Base-by-base conservation (phyloP, 768 basidiomycete species). In the Psilocybe cubensis region DNA sequence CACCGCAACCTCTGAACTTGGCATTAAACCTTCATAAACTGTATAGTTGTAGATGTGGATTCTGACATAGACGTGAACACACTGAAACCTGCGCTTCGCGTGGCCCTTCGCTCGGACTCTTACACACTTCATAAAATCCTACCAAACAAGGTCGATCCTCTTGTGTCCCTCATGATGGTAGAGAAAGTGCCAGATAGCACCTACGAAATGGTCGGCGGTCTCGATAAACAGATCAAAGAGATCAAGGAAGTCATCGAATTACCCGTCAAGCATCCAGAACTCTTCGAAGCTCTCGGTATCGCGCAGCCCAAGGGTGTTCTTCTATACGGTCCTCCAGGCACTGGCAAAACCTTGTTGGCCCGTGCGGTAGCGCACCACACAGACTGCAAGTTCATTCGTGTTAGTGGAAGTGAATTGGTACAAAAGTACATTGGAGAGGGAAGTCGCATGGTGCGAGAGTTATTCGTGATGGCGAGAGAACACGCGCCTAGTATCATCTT, bases 131-230 rank as follows among this genome's bases (percentile, higher is more conserved):
- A 98, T 83, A 94, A 93, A 73, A 92, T 98, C 65, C 79, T 98
- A 0, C 95, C 95, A 0, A 97, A 95, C 80, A 98, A 99, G 77
- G 91, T 98, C 66, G 97, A 98, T 73, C 96, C 97, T 3, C 87
- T 98, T 38, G 96, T 98, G 27, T 97, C 95, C 18, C 85, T 98
- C 61, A 98, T 98, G 97, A 98, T 98, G 96, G 96, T 98, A 10
- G 96, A 99, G 76, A 99, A 99, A 73, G 96, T 98, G 0, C 96
- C 96, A 0, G 96, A 98, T 73, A 94, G 92, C 74, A 98, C 97
- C 27, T 99, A 99, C 76, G 97, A 98, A 75, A 98, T 98, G 96
- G 96, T 99, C 59, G 97, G 97, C 20, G 96, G 96, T 64, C 84
- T 98, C 57, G 97, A 98, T 80, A 93, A 96, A 74, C 96, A 98